Conservation (phyloP, 2,329 filamentous ascomycete genomes). For the Xylaria multiplex region DNA sequence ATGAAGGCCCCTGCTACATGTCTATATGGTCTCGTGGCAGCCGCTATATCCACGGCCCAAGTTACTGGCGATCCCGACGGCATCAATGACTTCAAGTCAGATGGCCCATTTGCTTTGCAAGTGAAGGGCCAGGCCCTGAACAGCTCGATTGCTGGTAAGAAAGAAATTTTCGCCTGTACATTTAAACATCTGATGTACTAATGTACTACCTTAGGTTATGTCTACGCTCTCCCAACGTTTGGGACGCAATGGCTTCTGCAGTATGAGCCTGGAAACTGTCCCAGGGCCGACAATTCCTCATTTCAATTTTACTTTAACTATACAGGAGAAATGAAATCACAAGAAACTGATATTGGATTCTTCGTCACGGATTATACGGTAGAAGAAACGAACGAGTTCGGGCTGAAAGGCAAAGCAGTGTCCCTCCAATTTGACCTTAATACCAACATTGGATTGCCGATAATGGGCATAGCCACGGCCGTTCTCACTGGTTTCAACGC, state of each 20-base stretch:
- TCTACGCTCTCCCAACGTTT: too few species aligned
- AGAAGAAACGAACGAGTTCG: neutral
- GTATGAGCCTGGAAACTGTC: neutral
- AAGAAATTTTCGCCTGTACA: neutral
- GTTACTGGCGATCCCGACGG: neutral
- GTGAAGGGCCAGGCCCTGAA: slow-evolving; percentile 13
- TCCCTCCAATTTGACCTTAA: slow-evolving; percentile 2
- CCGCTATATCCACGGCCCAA: neutral
- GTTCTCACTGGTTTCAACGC: slow-evolving; percentile 6
- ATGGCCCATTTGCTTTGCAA: slow-evolving; percentile 26
- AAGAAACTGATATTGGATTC: slow-evolving; percentile 1
- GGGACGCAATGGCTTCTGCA: neutral
- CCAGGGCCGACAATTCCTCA: slow-evolving; percentile 7
- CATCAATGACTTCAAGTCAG: slow-evolving; percentile 1
- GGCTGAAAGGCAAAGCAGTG: neutral
- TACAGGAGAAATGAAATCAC: slow-evolving; percentile 7
- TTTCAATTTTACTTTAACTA: slow-evolving; percentile 22
- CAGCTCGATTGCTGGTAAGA: slow-evolving; percentile 25
- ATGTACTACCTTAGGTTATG: neutral
- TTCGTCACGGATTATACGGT: slow-evolving; percentile 9
- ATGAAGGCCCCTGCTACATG: neutral
- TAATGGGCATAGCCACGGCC: slow-evolving; percentile 1
- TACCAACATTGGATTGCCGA: neutral
- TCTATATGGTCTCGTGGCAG: neutral
- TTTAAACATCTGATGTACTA: too few species aligned